Conservation (phyloP, 371 early-diverging fungal species). For the Phascolomyces articulosus region DNA sequence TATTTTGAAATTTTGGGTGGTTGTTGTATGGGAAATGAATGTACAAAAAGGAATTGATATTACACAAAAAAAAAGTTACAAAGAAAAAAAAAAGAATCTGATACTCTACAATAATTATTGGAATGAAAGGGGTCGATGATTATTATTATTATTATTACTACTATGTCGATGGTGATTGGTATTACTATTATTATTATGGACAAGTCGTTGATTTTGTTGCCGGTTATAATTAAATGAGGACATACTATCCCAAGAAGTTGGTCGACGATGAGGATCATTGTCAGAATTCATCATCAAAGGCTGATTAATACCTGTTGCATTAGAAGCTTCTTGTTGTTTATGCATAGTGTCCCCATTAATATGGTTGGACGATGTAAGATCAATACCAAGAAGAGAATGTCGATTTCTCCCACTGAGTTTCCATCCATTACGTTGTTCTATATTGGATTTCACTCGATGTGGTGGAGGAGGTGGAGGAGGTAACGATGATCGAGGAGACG, state of each 20-base stretch:
- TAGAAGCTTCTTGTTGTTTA: not conserved
- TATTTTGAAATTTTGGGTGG: no score
- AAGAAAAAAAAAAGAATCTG: not conserved
- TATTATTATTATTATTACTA: no score
- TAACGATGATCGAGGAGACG: not conserved
- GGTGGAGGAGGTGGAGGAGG: not conserved
- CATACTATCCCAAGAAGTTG: not conserved
- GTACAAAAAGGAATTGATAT: no score
- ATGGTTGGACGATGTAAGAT: not conserved
- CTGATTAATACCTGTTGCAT: not conserved
- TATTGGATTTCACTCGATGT: not conserved
- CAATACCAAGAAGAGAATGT: not conserved
- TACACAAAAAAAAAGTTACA: no score
- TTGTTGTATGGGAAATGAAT: no score
- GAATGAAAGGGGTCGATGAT: not conserved
- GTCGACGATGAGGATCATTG: not conserved
- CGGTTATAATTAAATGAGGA: not conserved
- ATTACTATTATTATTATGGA: not conserved
- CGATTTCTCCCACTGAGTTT: not conserved
- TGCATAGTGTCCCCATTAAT: not conserved
- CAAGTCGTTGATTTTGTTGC: not conserved
- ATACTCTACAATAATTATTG: not conserved
- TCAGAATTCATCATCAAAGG: not conserved
- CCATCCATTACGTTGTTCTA: conserved; percentile 2
- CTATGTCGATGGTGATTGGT: no score